Conservation (phyloP, 148 eudicot genomes). For the Cornus kousa region DNA sequence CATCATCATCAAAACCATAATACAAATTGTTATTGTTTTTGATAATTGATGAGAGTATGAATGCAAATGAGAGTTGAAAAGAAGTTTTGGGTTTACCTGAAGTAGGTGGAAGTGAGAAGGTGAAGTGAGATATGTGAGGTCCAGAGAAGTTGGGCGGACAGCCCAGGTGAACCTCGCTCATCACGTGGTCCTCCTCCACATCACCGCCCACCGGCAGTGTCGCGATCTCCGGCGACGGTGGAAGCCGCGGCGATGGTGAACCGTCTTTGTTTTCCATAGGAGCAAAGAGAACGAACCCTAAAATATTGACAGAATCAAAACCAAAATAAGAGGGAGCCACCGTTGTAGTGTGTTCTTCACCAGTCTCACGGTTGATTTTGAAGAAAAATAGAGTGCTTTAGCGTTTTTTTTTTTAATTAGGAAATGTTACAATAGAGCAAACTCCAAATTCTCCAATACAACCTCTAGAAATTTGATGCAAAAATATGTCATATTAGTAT, state of each 20-base stretch:
- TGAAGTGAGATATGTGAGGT: conserved; percentile 65
- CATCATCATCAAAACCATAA: background rate
- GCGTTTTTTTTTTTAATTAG: no score
- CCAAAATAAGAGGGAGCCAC: no score
- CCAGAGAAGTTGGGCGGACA: conserved; percentile 64
- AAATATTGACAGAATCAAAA: no score
- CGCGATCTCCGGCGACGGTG: conserved; percentile 13
- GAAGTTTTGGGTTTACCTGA: background rate
- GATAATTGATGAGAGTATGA: background rate
- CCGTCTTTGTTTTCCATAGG: conserved; percentile 3
- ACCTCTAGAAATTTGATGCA: no score
- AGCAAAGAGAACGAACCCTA: background rate
- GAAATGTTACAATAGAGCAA: no score
- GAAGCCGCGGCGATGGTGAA: background rate
- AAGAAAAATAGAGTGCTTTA: no score
- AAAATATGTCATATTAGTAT: no score
- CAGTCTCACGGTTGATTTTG: no score
- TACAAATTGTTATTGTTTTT: no score
- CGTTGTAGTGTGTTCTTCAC: no score
- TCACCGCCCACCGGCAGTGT: conserved; percentile 13
- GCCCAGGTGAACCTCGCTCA: conserved; percentile 96
- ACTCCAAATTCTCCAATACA: no score
- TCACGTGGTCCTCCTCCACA: conserved; percentile 47
- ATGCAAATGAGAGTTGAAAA: background rate
- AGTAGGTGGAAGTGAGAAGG: conserved; percentile 53